A percentile compares a stretch with the other conserved stretches of the same genome.
These are phyloP conservation scores for Penicillium bialowiezense DNA, from an alignment of 495 filamentous ascomycete species.

Conservation along the genomic window DNA sequence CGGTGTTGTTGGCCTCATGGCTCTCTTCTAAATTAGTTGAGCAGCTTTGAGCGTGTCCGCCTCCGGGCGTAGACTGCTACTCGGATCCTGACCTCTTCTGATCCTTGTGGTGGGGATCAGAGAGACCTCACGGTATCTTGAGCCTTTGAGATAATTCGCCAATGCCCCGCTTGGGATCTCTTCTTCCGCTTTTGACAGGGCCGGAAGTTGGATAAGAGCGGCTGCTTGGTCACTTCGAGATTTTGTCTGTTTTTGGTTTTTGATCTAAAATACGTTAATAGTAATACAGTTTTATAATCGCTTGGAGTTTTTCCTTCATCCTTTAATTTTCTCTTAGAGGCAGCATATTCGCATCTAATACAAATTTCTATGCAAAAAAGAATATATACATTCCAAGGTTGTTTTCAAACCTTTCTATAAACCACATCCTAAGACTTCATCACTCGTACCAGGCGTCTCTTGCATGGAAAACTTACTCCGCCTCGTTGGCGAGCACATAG, in stretches of 20 bases:
- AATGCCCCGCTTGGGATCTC: slow-evolving; percentile 13
- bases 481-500: slow-evolving; percentile 68
- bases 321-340: neutral
- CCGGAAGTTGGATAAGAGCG: slow-evolving; percentile 2
- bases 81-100: slow-evolving; percentile 2
- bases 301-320: slow-evolving; percentile 1
- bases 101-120: slow-evolving; percentile 20
- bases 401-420: neutral
- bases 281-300: slow-evolving; percentile 20
- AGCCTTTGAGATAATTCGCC: slow-evolving; percentile 6
- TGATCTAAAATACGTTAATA: slow-evolving; percentile 21
- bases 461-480: too few relatives aligned
- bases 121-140: neutral
- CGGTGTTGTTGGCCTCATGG: slow-evolving; percentile 39
- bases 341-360: neutral
- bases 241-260: slow-evolving; percentile 13
- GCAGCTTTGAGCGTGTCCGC: neutral
- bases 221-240: slow-evolving; percentile 31
- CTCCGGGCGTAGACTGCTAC: neutral
- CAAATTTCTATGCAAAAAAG: neutral
- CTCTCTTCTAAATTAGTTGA: slow-evolving; percentile 34
- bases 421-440: too few relatives aligned
- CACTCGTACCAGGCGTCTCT: neutral
- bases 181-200: slow-evolving; percentile 4
- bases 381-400: too few relatives aligned